Evolutionary conservation across 148 eudicot species (phyloP), one percentile per base, ranked within the genome.

Genomic region (Camellia japonica): DNA sequence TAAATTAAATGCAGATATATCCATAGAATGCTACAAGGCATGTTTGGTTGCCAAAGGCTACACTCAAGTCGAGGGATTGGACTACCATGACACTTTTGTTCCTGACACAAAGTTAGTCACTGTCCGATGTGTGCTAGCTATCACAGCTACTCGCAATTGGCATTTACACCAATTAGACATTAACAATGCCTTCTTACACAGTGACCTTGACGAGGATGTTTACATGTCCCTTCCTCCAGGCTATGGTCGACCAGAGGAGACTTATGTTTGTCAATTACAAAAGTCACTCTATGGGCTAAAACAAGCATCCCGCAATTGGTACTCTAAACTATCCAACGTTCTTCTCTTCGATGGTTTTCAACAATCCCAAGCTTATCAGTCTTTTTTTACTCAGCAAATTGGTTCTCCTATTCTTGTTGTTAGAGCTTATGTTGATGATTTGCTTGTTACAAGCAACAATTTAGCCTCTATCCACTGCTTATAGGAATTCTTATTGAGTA

Each of bases 391-490:
- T n/a, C 58, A 15, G 15, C 46, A 12, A 20, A 16, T 38, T n/a
- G 63, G 62, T 1, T 0, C 15, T 1, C n/a, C 46, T 38, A 52
- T 73, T 9, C 16, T 58, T 0, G 63, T 41, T 19, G 44, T 73
- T 12, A 47, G 56, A 8, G 18, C 55, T 20, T 52, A 56, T 55
- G 64, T 73, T 30, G 44, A 73, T 23, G 76, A 73, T 54, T 54
- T 73, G 7, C 76, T 73, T 23, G 76, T 73, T 73, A 73, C 63
- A 52, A 43, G 61, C 15, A 73, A 52, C 8, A 43, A 73, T 73
- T n/a, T 54, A 23, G 76, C 6, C 13, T 55, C 46, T 11, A 55
- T 55, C 46, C 15, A 6, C n/a, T 6, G 4, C 2, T 13, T 73
- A 18, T 63, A 52, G 6, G 43, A 20, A 8, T 52, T 55, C 60